phyloP scores from a whole-genome alignment of 2,329 filamentous ascomycete genomes.

The Exophiala oligosperma region DNA sequence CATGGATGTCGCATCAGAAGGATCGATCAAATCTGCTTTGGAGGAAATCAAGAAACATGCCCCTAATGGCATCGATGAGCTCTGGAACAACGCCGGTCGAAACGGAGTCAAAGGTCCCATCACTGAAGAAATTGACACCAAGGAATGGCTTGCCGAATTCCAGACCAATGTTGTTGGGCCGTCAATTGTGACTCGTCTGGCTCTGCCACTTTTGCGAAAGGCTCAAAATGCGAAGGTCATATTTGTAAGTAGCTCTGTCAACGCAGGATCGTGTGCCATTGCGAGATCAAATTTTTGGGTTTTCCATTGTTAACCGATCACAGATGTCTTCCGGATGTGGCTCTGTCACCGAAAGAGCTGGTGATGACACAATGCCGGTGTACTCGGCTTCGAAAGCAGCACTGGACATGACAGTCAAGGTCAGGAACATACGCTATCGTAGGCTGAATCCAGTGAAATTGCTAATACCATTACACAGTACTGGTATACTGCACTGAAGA shows the following conservation, averaged over 20 bases:
- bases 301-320: too few relatives aligned
- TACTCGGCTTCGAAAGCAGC: neutral
- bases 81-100: neutral
- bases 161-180: neutral
- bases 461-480: neutral
- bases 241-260: neutral
- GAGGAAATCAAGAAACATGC: neutral
- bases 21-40: neutral
- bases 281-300: too few relatives aligned
- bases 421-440: neutral
- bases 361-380: neutral
- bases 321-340: neutral
- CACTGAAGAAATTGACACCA: neutral
- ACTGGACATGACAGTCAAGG: neutral
- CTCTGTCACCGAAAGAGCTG: neutral
- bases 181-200: neutral
- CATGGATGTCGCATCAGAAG: neutral
- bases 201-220: neutral
- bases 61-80: neutral
- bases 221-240: neutral
- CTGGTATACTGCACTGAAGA: neutral
- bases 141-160: neutral
- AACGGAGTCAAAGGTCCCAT: neutral
- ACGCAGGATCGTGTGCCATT: too few relatives aligned
- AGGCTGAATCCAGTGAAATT: neutral